These are phyloP conservation scores for Stachybotrys chlorohalonatus DNA, from an alignment of 2,329 filamentous ascomycete species.

Conservation along the genomic window DNA sequence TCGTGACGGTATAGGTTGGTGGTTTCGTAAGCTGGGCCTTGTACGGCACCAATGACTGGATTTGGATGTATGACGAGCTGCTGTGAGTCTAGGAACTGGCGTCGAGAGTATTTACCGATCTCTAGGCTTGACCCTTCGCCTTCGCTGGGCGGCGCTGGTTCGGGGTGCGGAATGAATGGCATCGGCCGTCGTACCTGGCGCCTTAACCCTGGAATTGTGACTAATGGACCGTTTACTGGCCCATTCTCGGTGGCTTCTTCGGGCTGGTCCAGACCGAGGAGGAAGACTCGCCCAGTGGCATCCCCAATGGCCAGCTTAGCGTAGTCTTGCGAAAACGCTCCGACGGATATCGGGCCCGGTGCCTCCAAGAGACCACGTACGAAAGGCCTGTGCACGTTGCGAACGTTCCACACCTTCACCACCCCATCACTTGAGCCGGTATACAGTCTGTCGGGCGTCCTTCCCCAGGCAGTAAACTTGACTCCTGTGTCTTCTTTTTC, in stretches of 20 bases:
- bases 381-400: conserved; percentile 31
- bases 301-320: conserved; percentile 50
- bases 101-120: conserved; percentile 15
- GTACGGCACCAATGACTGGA: conserved; percentile 42
- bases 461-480: conserved; percentile 55
- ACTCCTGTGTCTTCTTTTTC: conserved; percentile 52
- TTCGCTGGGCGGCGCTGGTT: conserved; percentile 30
- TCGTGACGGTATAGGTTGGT: conserved; percentile 38
- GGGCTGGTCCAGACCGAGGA: conserved; percentile 22
- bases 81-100: conserved; percentile 23
- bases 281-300: conserved; percentile 49
- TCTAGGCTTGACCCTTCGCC: conserved; percentile 2
- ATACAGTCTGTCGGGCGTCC: conserved; percentile 47
- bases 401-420: conserved; percentile 55
- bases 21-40: conserved; percentile 42
- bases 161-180: conserved; percentile 40
- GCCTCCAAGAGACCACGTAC: conserved; percentile 45
- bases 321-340: conserved; percentile 48
- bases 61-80: conserved; percentile 34
- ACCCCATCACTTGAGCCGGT: conserved; percentile 55
- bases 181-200: conserved; percentile 34
- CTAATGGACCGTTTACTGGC: neutral
- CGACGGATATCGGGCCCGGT: conserved; percentile 46
- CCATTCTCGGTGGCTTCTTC: neutral
- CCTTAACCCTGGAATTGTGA: conserved; percentile 22